Conservation (phyloP, 2,329 filamentous ascomycete species). For the Penicillium hordei region DNA sequence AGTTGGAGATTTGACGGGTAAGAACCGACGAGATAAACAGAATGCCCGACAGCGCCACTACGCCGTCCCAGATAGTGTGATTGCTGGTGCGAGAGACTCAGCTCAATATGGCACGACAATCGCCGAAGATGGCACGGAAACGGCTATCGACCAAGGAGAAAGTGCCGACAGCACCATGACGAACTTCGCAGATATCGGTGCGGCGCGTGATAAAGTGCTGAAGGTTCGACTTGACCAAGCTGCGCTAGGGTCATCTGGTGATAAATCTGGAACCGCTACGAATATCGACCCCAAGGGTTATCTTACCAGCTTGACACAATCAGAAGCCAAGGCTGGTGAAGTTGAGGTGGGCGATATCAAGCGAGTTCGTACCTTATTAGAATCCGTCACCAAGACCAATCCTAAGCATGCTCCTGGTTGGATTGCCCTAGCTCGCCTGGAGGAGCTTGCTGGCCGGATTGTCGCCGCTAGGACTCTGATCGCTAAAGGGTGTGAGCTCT, state of each 20-base stretch:
- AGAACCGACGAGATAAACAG: slow-evolving; percentile 82
- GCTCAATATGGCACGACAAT: slow-evolving; percentile 84
- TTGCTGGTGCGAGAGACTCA: slow-evolving; percentile 79
- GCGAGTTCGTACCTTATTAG: slow-evolving; percentile 84
- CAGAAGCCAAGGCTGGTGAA: slow-evolving; percentile 74
- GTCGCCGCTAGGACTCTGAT: slow-evolving; percentile 88
- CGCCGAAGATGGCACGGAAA: slow-evolving; percentile 69
- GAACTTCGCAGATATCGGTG: slow-evolving; percentile 96
- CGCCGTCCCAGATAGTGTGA: slow-evolving; percentile 91
- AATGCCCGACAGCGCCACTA: slow-evolving; percentile 85
- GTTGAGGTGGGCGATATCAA: slow-evolving; percentile 92
- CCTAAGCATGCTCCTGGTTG: slow-evolving; percentile 91
- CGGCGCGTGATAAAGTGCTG: slow-evolving; percentile 91
- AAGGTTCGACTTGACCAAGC: slow-evolving; percentile 92
- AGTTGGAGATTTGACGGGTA: slow-evolving; percentile 93
- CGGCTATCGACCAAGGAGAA: slow-evolving; percentile 48
- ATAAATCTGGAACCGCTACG: slow-evolving; percentile 76
- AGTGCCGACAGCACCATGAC: slow-evolving; percentile 83
- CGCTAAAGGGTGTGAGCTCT: slow-evolving; percentile 81
- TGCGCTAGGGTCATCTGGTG: slow-evolving; percentile 67
- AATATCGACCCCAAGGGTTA: slow-evolving; percentile 96
- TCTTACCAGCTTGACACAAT: slow-evolving; percentile 83
- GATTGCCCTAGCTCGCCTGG: slow-evolving; percentile 89
- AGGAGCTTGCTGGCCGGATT: slow-evolving; percentile 88
- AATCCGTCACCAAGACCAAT: slow-evolving; percentile 96